Conservation (phyloP, 441 rosid genomes). For the Gossypium schwendimanii region DNA sequence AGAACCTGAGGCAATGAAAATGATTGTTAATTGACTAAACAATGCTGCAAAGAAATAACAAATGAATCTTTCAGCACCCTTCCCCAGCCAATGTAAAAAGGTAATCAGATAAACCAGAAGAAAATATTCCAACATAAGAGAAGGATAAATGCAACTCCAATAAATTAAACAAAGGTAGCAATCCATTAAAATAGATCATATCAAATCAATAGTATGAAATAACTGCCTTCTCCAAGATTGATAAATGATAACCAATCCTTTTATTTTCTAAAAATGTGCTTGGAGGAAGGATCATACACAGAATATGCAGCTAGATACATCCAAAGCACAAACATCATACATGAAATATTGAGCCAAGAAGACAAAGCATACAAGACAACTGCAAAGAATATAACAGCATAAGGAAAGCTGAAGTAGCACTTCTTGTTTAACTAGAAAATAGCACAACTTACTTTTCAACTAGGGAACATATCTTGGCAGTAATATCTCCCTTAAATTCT, state of each 20-base stretch:
- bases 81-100: neutral
- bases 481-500: conserved; percentile 94
- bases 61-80: conserved; percentile 1
- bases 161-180: neutral
- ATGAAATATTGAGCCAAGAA: neutral
- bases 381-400: conserved; percentile 10
- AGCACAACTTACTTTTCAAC: conserved; percentile 81
- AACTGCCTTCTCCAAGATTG: conserved; percentile 4
- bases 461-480: conserved; percentile 93
- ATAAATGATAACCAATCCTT: neutral
- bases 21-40: conserved; percentile 18
- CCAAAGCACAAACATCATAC: neutral
- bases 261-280: neutral
- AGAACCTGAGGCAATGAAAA: conserved; percentile 60
- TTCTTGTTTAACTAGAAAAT: conserved; percentile 17
- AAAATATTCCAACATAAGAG: neutral
- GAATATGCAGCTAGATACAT: neutral
- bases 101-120: neutral
- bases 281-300: neutral
- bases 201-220: neutral
- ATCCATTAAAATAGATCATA: neutral
- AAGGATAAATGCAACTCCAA: neutral
- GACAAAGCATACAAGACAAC: neutral
- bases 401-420: conserved; percentile 8
- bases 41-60: neutral